phyloP scores from a whole-genome alignment of 495 filamentous ascomycete genomes.

The Neurospora africana region DNA sequence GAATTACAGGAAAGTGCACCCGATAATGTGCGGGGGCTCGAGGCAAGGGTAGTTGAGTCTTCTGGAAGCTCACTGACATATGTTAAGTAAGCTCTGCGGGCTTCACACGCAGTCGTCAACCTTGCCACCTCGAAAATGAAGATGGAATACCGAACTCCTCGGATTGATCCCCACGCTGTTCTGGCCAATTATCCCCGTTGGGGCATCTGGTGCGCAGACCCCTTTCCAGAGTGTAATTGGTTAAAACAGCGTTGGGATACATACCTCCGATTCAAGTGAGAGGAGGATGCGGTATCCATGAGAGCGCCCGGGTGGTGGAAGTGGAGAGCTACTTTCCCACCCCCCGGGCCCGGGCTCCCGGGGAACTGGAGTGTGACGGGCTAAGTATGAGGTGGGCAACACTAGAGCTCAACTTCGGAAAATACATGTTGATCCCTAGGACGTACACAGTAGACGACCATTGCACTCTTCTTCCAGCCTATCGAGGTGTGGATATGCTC shows the following conservation, averaged over 20 bases:
- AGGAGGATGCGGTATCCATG: not conserved
- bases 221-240: not conserved
- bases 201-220: too few relatives aligned
- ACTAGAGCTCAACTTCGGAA: not conserved
- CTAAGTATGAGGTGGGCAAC: not conserved
- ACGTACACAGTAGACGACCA: not conserved
- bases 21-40: not conserved
- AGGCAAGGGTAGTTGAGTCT: not conserved
- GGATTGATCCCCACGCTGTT: not conserved
- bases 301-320: not conserved
- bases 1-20: not conserved
- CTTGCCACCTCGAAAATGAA: not conserved
- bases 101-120: not conserved
- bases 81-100: not conserved
- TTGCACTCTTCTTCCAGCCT: not conserved
- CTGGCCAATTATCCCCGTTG: not conserved
- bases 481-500: not conserved
- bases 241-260: not conserved
- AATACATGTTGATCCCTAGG: not conserved
- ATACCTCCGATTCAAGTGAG: not conserved
- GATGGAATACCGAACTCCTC: not conserved
- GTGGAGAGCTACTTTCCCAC: not conserved
- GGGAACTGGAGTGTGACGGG: not conserved
- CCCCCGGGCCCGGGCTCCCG: not conserved
- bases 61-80: not conserved